A percentile compares a stretch with the other conserved stretches of the same genome.
phyloP scores from a whole-genome alignment of 2,329 filamentous ascomycete genomes.

The Fusarium redolens region DNA sequence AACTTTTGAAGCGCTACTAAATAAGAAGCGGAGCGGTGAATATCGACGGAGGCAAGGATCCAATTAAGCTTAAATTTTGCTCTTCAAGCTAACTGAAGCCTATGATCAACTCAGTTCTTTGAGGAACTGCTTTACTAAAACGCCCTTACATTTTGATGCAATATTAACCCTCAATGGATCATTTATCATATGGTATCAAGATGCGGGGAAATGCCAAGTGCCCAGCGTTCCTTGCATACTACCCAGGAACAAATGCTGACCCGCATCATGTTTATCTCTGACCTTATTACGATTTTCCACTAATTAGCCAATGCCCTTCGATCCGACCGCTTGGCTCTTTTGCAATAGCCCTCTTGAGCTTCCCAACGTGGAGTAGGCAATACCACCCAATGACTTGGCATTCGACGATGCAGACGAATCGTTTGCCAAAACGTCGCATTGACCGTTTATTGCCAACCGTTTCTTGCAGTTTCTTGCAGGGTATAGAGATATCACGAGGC shows the following conservation, averaged over 20 bases:
- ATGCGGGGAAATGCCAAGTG: neutral
- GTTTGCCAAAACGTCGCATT: neutral
- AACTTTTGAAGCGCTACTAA: neutral
- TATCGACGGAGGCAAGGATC: neutral
- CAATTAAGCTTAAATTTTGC: slow-evolving; percentile 19
- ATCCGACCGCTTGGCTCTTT: slow-evolving; percentile 2
- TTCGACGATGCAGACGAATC: neutral
- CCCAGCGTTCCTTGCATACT: slow-evolving; percentile 12
- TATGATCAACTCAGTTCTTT: accelerated
- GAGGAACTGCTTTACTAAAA: accelerated
- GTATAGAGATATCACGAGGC: neutral
- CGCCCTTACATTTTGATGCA: accelerated
- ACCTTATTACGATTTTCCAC: neutral
- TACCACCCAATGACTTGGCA: slow-evolving; percentile 15
- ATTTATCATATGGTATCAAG: accelerated
- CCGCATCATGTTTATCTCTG: neutral
- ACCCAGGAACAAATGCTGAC: neutral
- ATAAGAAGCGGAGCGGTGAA: neutral
- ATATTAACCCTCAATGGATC: neutral
- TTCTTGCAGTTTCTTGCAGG: neutral
- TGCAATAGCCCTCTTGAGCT: neutral
- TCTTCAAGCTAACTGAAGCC: accelerated
- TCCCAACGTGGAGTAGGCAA: slow-evolving; percentile 18
- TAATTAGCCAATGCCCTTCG: neutral
- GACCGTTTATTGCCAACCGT: neutral